phyloP scores from a whole-genome alignment of 2,329 filamentous ascomycete genomes.

The Balansia obtecta region DNA sequence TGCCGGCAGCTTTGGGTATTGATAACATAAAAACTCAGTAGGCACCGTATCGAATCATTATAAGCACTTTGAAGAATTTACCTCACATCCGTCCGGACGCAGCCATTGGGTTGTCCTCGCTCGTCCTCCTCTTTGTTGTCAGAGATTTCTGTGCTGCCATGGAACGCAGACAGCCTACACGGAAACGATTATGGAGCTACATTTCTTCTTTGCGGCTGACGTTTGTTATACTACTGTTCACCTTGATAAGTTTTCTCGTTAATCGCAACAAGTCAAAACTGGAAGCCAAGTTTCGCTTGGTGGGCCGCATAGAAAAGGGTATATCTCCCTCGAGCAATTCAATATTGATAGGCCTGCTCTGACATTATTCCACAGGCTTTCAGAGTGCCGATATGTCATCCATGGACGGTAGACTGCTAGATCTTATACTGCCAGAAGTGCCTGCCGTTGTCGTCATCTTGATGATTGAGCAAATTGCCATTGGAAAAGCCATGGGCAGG shows the following conservation, averaged over 20 bases:
- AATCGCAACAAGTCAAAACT: conserved; percentile 40
- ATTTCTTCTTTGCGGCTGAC: conserved; percentile 61
- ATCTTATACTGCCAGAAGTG: conserved; percentile 45
- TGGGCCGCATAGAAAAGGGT: conserved; percentile 54
- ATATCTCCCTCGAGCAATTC: not conserved
- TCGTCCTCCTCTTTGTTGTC: conserved; percentile 54
- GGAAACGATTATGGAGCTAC: conserved; percentile 58
- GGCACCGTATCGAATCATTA: conserved; percentile 31
- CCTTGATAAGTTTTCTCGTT: conserved; percentile 57
- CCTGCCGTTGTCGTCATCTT: conserved; percentile 65
- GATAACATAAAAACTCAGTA: conserved; percentile 30
- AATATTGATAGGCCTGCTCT: conserved; percentile 3
- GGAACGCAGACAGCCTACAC: conserved; percentile 46
- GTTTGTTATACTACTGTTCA: conserved; percentile 66
- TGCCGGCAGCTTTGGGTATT: conserved; percentile 31
- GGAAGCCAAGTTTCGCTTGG: conserved; percentile 45
- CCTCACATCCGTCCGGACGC: conserved; percentile 47
- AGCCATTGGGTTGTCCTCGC: conserved; percentile 56
- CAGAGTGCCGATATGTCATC: conserved; percentile 47
- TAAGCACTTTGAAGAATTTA: conserved; percentile 28
- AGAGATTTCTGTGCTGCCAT: conserved; percentile 46
- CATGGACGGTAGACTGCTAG: conserved; percentile 43
- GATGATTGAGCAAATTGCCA: conserved; percentile 73
- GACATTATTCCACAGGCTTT: conserved; percentile 37
- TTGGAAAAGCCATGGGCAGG: conserved; percentile 70